Base-by-base conservation (phyloP, 371 early-diverging fungal species). In the Lichtheimia hyalospora region DNA sequence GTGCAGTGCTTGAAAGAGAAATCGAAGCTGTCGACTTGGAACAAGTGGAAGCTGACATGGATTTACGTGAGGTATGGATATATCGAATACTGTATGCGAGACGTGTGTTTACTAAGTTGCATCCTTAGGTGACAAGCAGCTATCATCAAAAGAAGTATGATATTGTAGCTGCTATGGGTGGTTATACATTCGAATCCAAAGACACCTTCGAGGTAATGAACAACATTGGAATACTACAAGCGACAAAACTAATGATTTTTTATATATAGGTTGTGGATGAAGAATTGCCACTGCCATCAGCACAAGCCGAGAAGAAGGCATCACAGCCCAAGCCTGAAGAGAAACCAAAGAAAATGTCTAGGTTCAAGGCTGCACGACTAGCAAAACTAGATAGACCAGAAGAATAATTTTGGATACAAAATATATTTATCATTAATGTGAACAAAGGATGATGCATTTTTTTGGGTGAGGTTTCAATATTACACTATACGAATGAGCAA, bases 41-140 rank as follows among this genome's bases (percentile, higher is more conserved):
- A 15, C 66, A 77, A 44, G 71, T 83, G 10, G 82, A 84, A 57
- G 81, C 81, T 8, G 83, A 85, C 34, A 84, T 85, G 86, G 75
- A 84, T 58, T 58, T 83, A 42, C 67, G 76, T 39, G 84, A 85
- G 65, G 79, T 77, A 71, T 43, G 40, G 43, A 12, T 43, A 15
- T 34, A 13, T 16, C 7, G 25, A 16, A 23, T 15, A 39, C 16
- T 13, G 41, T 23, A 39, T 43, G 15, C 12, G 28, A 1, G 43
- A 42, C 5, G 23, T 27, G 0, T 15, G 5, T 40, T 7, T 25
- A 13, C 16, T 25, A n/a, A 16, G 20, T 2, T 63, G 2, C 16
- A 8, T 18, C 3, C 49, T 12, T 20, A 28, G 5, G 54, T 15
- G 50, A 68, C 62, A 61, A 71, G 25, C 62, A 64, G 21, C 3